Evolutionary conservation across 257 asterid genomes (phyloP).

Genomic region (Gardenia jasminoides): DNA sequence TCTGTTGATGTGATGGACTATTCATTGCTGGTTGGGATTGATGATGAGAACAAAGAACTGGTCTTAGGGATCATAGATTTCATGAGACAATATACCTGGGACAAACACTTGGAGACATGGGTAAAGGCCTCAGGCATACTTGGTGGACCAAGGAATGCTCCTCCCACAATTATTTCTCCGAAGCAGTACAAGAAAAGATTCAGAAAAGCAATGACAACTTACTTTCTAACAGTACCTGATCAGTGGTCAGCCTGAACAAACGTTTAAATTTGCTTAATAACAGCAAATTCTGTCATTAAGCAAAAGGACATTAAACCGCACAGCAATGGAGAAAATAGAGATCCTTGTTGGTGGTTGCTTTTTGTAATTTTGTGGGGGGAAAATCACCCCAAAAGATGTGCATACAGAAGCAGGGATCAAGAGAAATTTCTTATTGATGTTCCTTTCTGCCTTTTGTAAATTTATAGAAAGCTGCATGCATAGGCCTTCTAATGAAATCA

Average conservation of each 20-base stretch:
- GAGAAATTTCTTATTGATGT: slow-evolving; percentile 6
- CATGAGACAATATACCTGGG: slow-evolving; percentile 99
- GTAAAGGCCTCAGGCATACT: slow-evolving; percentile 88
- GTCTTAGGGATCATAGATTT: slow-evolving; percentile 87
- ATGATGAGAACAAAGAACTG: slow-evolving; percentile 79
- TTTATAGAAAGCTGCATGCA: slow-evolving; percentile 12
- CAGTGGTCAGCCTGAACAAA: slow-evolving; percentile 61
- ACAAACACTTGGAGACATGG: slow-evolving; percentile 98
- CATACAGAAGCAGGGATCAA: slow-evolving; percentile 9
- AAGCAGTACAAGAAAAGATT: slow-evolving; percentile 91
- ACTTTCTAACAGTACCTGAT: slow-evolving; percentile 89
- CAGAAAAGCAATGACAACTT: slow-evolving; percentile 92
- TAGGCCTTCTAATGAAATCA: not conserved
- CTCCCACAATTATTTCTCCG: slow-evolving; percentile 95
- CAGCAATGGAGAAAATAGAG: slow-evolving; percentile 15
- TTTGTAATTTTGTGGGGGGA: slow-evolving; percentile 1
- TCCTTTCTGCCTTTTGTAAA: slow-evolving; percentile 21
- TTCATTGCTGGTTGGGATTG: slow-evolving; percentile 91
- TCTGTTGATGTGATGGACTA: slow-evolving; percentile 96
- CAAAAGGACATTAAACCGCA: slow-evolving; percentile 14
- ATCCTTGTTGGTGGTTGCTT: slow-evolving; percentile 10
- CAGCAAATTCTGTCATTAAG: slow-evolving; percentile 21
- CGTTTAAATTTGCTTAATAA: not conserved
- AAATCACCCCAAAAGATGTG: slow-evolving; percentile 4
- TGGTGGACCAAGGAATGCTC: slow-evolving; percentile 84